A percentile compares a stretch with the other conserved stretches of the same genome.
Conservation (phyloP, 1,139 yeast species). For the Zygoascus hellenicus region DNA sequence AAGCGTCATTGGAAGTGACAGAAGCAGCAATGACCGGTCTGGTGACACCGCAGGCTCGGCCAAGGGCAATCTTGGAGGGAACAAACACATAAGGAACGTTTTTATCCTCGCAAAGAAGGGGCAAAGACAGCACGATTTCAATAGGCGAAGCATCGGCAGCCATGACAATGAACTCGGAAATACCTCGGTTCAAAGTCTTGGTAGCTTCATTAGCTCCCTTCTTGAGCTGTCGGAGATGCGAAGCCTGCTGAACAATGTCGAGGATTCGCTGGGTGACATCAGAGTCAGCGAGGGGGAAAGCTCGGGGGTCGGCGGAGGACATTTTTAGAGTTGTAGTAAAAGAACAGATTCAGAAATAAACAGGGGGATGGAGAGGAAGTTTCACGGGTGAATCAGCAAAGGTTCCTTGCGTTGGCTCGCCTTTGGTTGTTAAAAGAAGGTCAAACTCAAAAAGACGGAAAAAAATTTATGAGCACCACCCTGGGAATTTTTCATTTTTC, state of each 20-base stretch:
- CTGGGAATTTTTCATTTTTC: no score
- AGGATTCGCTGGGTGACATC: conserved; percentile 93
- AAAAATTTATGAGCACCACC: no score
- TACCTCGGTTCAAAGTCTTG: conserved; percentile 99
- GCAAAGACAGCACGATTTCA: conserved; percentile 95
- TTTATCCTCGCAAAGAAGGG: conserved; percentile 97
- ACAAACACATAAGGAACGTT: conserved; percentile 98
- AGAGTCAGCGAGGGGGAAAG: conserved; percentile 98
- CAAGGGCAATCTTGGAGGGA: conserved; percentile 96
- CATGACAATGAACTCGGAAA: conserved; percentile 98
- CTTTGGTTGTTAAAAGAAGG: conserved; percentile 13
- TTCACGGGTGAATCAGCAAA: conserved; percentile 12
- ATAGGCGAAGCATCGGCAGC: conserved; percentile 99
- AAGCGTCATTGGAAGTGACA: conserved; percentile 97
- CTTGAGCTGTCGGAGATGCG: conserved; percentile 96
- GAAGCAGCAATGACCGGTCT: conserved; percentile 99
- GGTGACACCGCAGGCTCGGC: conserved; percentile 99
- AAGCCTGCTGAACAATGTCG: conserved; percentile 97
- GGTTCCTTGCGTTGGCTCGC: conserved; percentile 28
- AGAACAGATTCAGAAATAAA: no score
- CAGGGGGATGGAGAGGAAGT: no score
- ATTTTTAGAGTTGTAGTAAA: no score
- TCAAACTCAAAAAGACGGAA: background rate
- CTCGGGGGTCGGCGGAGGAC: conserved; percentile 44
- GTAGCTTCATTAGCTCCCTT: conserved; percentile 99